Percentiles rank a stretch among this genome's conserved stretches.
These are phyloP conservation scores for Silene coronaria DNA, from an alignment of 179 eudicot genomes.

Conservation along the genomic window DNA sequence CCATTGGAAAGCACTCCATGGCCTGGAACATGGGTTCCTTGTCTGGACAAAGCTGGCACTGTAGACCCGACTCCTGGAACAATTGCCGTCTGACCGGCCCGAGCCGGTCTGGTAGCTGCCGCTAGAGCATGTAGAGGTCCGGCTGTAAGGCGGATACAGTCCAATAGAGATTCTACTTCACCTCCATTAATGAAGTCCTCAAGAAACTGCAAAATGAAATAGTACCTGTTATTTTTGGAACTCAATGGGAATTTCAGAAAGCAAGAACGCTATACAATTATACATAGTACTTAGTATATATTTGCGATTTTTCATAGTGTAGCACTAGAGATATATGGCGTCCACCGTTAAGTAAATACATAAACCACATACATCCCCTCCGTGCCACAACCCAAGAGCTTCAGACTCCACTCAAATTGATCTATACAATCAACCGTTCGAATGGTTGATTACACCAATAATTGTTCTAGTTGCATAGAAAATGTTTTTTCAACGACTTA, in stretches of 20 bases:
- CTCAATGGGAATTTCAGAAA: background rate
- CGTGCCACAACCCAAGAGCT: background rate
- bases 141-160: constrained; percentile 94
- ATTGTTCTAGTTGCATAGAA: background rate
- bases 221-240: constrained; percentile 5
- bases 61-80: constrained; percentile 54
- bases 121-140: constrained; percentile 98
- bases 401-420: background rate
- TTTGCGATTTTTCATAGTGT: background rate
- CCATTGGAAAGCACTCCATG: constrained; percentile 47
- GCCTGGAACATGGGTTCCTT: constrained; percentile 43
- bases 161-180: constrained; percentile 92
- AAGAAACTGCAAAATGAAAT: constrained; percentile 53
- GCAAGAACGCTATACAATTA: background rate
- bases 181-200: constrained; percentile 96
- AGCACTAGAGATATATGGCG: background rate
- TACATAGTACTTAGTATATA: background rate
- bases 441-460: background rate
- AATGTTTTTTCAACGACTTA: background rate
- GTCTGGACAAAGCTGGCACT: constrained; percentile 48
- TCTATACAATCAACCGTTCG: background rate
- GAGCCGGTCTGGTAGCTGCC: constrained; percentile 94
- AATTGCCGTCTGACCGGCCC: constrained; percentile 81
- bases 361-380: background rate
- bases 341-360: background rate